These are phyloP conservation scores for Erodium maritimum DNA, from an alignment of 345 rosid genomes.

Conservation along the genomic window DNA sequence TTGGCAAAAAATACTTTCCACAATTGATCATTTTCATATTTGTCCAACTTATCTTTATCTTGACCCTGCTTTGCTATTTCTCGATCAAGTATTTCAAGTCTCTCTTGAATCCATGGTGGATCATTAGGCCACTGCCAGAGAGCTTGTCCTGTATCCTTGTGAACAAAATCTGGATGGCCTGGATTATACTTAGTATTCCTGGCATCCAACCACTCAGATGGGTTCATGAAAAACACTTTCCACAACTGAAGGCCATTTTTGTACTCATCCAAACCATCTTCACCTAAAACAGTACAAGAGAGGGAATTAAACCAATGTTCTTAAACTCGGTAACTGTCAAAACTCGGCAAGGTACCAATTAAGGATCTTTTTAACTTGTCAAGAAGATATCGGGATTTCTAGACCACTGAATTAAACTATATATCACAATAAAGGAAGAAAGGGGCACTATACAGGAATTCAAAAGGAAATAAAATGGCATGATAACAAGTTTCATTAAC, in stretches of 20 bases:
- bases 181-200: slow-evolving; percentile 39
- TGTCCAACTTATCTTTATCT: not conserved
- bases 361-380: no score
- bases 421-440: slow-evolving; percentile 1
- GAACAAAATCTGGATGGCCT: slow-evolving; percentile 52
- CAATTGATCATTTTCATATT: no score
- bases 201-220: slow-evolving; percentile 81
- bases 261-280: slow-evolving; percentile 12
- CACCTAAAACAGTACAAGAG: slow-evolving; percentile 17
- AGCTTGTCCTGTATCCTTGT: slow-evolving; percentile 55
- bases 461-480: no score
- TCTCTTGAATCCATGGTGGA: slow-evolving; percentile 61
- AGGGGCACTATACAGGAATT: not conserved
- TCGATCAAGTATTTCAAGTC: slow-evolving; percentile 44
- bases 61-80: slow-evolving; percentile 20
- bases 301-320: no score
- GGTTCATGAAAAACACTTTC: slow-evolving; percentile 61
- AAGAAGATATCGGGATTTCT: no score
- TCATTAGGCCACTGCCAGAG: slow-evolving; percentile 44
- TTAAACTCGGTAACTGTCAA: no score
- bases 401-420: no score
- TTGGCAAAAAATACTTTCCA: slow-evolving; percentile 53
- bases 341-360: no score
- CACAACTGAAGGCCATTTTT: slow-evolving; percentile 40
- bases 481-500: no score